Base-by-base conservation (phyloP, 108 stramenopile species). In the Cyclotella sp. region DNA sequence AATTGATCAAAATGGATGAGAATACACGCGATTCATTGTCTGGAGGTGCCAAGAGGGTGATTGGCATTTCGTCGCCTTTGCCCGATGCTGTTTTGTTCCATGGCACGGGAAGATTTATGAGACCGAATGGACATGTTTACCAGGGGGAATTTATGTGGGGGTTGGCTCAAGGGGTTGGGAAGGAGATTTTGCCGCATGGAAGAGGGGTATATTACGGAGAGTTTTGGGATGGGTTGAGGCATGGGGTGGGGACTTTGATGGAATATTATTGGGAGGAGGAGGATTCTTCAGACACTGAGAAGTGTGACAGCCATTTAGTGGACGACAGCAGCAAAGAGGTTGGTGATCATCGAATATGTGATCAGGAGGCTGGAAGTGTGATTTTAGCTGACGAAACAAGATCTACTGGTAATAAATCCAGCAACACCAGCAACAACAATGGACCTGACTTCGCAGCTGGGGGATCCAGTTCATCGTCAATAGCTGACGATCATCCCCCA, bases 161-260 rank as follows among this genome's bases (percentile, higher is more conserved):
- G 3, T 62, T 76, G 22, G 60, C 65, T 22, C 26, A 68, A 52
- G 83, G 83, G 24, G 74, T 72, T 29, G 83, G 83, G 10, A 63
- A 52, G 39, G 83, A 84, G 45, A 66, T 52, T 3, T 63, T 70
- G 22, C 74, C 69, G 5, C 11, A 58, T 24, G 75, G 75, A 6
- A 30, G 51, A 12, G 72, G 78, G 0, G 29, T 66, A 12, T 84
- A 76, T 60, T 55, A 76, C 18, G 83, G 83, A 14, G 79, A 79
- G 46, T 84, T 72, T 60, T 11, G 16, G 21, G 41, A 51, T 19
- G 83, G 83, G 0, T 30, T 80, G 68, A 60, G 69, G 22, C 65
- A 80, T 76, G 83, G 83, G 14, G 61, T 76, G 2, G 83, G 83
- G 8, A 80, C 78, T 18, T 71, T 75, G n/a, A 78, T 74, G 8